Evolutionary conservation across 129 eudicot species (phyloP), one percentile per base, ranked within the genome.

Genomic region (Tanacetum coccineum): DNA sequence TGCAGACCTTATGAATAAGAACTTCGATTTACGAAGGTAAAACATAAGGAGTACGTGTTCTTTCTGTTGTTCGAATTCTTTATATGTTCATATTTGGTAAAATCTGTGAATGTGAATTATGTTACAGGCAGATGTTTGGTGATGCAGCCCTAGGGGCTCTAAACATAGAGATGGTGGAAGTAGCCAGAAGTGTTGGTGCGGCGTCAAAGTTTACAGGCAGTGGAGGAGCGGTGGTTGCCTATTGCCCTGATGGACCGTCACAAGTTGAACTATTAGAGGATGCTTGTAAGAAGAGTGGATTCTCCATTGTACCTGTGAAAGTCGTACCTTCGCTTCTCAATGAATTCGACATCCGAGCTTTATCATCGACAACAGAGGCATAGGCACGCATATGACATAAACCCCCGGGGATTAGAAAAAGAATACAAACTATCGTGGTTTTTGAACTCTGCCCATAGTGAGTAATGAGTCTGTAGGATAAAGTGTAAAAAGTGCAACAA

Each of bases 141-240:
- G 96, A 92, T 9, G 91, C 82, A 0, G 89, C 85, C 14, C 85
- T 92, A n/a, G 98, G 98, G 15, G 84, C 82, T 17, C 45, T 92
- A 25, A 92, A 92, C 72, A 75, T 92, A 70, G 83, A 88, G 85
- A 92, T 92, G 98, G 96, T 92, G 71, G 95, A 92, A 72, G 71
- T 86, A 61, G 96, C 95, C 0, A 79, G 96, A 18, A 74, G 83
- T 18, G 91, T 88, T 2, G 98, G 98, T 39, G 96, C 98, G 9
- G 95, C 98, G 1, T 76, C 96, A 54, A 92, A 92, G 58, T 92
- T 92, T 48, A 92, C 98, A 3, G 98, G 98, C 19, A 92, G 98
- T 56, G 98, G 96, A n/a, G 98, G 98, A 15, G 98, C 96, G 36
- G 98, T 88, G 62, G 95, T 92, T 70, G 96, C 70, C 2, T 88